Evolutionary conservation across 1,139 yeast genomes (phyloP).

Genomic region (Insectozyma bohioensis): DNA sequence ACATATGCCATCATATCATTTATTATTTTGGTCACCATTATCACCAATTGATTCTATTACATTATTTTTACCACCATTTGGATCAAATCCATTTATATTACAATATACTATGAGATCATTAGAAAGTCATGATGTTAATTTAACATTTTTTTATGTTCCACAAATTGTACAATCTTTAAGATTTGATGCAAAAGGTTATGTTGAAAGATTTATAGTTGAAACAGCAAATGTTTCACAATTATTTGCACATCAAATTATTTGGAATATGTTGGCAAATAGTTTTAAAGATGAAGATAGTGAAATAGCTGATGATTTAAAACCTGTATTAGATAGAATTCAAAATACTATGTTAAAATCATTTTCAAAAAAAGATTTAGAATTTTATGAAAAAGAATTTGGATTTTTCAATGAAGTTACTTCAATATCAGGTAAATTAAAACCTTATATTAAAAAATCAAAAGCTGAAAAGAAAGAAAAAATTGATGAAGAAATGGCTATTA

Average conservation of each 20-base stretch:
- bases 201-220: constrained; percentile 83
- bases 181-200: constrained; percentile 80
- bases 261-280: constrained; percentile 96
- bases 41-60: constrained; percentile 87
- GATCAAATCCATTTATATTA: constrained; percentile 62
- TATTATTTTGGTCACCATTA: constrained; percentile 74
- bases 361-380: constrained; percentile 56
- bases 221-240: constrained; percentile 89
- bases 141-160: constrained; percentile 95
- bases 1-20: constrained; percentile 40
- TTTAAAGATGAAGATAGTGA: constrained; percentile 85
- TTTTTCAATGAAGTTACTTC: constrained; percentile 91
- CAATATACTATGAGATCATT: constrained; percentile 92
- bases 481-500: constrained; percentile 90
- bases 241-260: constrained; percentile 95
- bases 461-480: constrained; percentile 96
- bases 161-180: constrained; percentile 93
- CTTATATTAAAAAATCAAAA: constrained; percentile 88
- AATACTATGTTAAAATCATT: constrained; percentile 65
- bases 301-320: constrained; percentile 80
- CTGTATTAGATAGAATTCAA: constrained; percentile 74
- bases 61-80: constrained; percentile 75
- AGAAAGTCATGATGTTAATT: constrained; percentile 82
- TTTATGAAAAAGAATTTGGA: constrained; percentile 79
- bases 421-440: constrained; percentile 92